phyloP scores from a whole-genome alignment of 495 filamentous ascomycete genomes.

The Halenospora varia region DNA sequence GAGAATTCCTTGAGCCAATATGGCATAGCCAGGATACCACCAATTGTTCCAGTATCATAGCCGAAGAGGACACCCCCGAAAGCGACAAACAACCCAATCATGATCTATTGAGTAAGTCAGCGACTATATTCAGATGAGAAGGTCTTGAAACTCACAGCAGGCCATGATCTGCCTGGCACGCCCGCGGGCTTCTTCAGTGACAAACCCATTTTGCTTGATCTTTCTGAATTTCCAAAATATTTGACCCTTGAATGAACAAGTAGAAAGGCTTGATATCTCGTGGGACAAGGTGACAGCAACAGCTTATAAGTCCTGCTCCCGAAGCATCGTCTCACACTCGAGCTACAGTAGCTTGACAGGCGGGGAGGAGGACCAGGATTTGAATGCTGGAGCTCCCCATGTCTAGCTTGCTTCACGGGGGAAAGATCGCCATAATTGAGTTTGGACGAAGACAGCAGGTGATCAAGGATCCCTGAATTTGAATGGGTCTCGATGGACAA shows the following conservation, averaged over 20 bases:
- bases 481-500: too few species aligned
- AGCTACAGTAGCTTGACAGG: background rate
- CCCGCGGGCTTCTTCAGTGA: conserved; percentile 43
- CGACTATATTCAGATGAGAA: conserved; percentile 51
- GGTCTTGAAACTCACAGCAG: conserved; percentile 37
- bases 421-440: background rate
- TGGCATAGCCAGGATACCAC: conserved; percentile 78
- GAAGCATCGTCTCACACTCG: background rate
- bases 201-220: conserved; percentile 1
- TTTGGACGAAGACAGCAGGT: background rate
- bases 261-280: background rate
- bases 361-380: background rate
- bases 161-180: conserved; percentile 54
- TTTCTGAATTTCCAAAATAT: background rate
- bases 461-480: background rate
- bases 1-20: conserved; percentile 72
- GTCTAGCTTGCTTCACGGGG: background rate
- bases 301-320: background rate
- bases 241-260: background rate
- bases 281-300: background rate
- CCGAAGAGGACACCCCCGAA: conserved; percentile 49
- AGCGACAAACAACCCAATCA: conserved; percentile 74
- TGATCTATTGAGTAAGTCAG: conserved; percentile 40
- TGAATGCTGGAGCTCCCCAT: background rate
- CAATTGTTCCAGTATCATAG: conserved; percentile 86